Base-by-base conservation (phyloP, 768 basidiomycete species). In the Pulveroboletus sp. region DNA sequence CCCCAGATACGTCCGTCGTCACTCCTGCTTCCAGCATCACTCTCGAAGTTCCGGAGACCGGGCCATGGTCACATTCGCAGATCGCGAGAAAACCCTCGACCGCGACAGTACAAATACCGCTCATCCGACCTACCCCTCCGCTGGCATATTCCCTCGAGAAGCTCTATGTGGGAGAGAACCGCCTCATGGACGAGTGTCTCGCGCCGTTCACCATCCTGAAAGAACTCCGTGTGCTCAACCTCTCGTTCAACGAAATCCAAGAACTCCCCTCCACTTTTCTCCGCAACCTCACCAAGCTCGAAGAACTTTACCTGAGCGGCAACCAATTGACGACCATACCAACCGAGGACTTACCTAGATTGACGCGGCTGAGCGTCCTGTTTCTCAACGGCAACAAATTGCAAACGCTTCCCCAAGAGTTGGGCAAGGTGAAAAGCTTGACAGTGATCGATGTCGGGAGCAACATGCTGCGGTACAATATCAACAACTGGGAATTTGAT, bases 401-500 rank as follows among this genome's bases (percentile, higher is more conserved):
- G 30, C 89, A 93, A 70, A 94, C 91, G 9, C 69, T 98, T 5
- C 96, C 96, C 5, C 85, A 89, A 47, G 96, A 97, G 64, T 67
- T 99, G 41, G 85, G 84, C 32, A 90, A 91, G 63, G 79, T 96
- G 51, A 78, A 79, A 63, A 83, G 78, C 40, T 71, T 99, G 61
- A 79, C 76, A 45, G 81, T 88, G 27, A 75, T 99, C 57, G 96
- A 99, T 63, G 94, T 89, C 5, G 94, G 96, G 7, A 93, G 86
- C 65, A 99, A 99, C 65, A 68, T 82, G 45, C 74, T 99, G 68
- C 91, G 89, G 77, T 98, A 98, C 70, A 99, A 98, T 64, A 93
- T 96, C 58, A 89, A 91, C 58, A 99, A 99, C 62, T 93, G 86
- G 86, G 91, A 95, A 65, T 98, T 93, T 67, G 96, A 99, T 70